Percentiles rank a stretch among this genome's conserved stretches.
phyloP scores from a whole-genome alignment of 768 basidiomycete genomes.

The Lactarius hatsudake region DNA sequence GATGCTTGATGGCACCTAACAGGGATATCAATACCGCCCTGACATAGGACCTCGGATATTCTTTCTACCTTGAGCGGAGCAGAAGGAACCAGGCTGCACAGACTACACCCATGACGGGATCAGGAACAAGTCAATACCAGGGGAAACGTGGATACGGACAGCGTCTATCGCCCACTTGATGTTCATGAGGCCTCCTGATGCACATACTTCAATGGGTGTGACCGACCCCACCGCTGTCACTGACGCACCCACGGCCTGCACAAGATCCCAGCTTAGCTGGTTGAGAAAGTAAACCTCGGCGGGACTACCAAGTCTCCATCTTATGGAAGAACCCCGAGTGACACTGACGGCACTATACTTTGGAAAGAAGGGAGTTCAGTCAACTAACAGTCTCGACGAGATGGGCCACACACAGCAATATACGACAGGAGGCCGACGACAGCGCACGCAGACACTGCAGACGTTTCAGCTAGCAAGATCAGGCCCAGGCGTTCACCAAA shows the following conservation, averaged over 20 bases:
- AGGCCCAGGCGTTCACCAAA: slow-evolving; percentile 30
- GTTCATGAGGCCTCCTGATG: slow-evolving; percentile 38
- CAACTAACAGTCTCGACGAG: not conserved
- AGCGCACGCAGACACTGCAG: slow-evolving; percentile 27
- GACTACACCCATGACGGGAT: not conserved
- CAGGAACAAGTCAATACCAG: not conserved
- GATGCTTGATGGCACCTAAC: slow-evolving; percentile 3
- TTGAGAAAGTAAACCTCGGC: slow-evolving; percentile 31
- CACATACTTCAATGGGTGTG: not conserved
- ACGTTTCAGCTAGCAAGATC: slow-evolving; percentile 28
- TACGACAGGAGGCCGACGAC: slow-evolving; percentile 27
- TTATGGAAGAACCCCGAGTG: slow-evolving; percentile 12
- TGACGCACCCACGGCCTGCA: slow-evolving; percentile 29
- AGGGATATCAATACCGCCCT: not conserved
- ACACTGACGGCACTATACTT: slow-evolving; percentile 25
- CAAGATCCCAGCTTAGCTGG: slow-evolving; percentile 30
- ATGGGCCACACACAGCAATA: slow-evolving; percentile 24
- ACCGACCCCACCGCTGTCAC: not conserved
- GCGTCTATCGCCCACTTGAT: slow-evolving; percentile 36
- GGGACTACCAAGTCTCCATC: slow-evolving; percentile 25
- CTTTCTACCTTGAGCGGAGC: slow-evolving; percentile 7
- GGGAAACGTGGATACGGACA: slow-evolving; percentile 27
- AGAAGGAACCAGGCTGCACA: not conserved
- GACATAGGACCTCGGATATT: no score
- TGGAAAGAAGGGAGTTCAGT: not conserved